phyloP scores from a whole-genome alignment of 306 rosid species.

The Vigna nakashimae region DNA sequence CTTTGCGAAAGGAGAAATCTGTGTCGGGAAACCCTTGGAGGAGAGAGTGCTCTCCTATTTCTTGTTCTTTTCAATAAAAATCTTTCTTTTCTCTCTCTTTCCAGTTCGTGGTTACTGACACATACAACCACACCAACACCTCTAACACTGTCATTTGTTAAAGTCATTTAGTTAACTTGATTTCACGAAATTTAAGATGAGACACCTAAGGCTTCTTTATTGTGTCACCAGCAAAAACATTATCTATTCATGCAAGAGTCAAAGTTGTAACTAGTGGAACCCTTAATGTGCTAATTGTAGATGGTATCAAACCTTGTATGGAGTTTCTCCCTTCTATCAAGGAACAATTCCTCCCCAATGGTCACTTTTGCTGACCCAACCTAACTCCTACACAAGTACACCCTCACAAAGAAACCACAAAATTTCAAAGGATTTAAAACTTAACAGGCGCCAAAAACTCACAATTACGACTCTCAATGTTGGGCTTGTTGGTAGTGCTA shows the following conservation, averaged over 20 bases:
- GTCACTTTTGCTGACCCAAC: background rate
- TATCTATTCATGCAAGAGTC: too few relatives aligned
- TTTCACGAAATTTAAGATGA: background rate
- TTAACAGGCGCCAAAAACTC: background rate
- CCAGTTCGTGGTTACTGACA: too few relatives aligned
- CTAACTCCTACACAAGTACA: background rate
- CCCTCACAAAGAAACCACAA: constrained; percentile 2
- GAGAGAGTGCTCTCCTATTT: too few relatives aligned
- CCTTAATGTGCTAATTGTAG: background rate
- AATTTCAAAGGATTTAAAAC: background rate
- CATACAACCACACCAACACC: background rate
- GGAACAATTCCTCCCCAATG: background rate
- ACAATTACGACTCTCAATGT: background rate
- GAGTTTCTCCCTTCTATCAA: background rate
- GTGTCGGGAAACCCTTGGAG: too few relatives aligned
- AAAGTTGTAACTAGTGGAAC: background rate
- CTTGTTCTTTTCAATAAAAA: too few relatives aligned
- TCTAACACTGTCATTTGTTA: background rate
- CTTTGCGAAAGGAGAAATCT: too few relatives aligned
- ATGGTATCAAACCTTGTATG: background rate
- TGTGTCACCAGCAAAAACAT: background rate
- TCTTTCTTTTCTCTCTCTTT: too few relatives aligned
- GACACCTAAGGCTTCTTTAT: background rate
- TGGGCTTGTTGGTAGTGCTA: background rate
- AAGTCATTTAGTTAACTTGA: background rate